Conservation (phyloP, 768 basidiomycete species). For the Pisolithus albus region DNA sequence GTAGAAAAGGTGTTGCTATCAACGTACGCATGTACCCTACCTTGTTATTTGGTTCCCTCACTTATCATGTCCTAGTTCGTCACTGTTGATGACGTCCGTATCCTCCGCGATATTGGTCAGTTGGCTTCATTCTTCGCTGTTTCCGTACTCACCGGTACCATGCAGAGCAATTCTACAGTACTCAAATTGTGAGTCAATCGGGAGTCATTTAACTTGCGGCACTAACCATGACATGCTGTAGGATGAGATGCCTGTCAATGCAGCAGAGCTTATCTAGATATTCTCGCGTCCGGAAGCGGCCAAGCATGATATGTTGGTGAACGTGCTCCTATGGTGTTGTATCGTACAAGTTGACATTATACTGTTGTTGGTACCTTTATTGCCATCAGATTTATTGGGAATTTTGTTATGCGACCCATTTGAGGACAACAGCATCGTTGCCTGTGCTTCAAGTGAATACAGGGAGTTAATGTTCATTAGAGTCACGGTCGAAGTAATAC, state of each 20-base stretch:
- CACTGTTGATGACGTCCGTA: conserved; percentile 92
- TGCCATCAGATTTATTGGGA: background rate
- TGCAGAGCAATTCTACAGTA: conserved; percentile 92
- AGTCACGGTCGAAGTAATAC: background rate
- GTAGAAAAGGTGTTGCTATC: conserved; percentile 98
- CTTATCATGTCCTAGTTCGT: conserved; percentile 54
- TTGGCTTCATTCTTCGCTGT: conserved; percentile 4
- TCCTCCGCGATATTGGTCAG: conserved; percentile 93
- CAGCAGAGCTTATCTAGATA: conserved; percentile 86
- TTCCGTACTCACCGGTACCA: conserved; percentile 8
- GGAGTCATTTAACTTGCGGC: background rate
- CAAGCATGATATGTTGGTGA: conserved; percentile 2
- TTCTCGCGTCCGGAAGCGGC: conserved; percentile 1
- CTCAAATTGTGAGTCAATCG: conserved; percentile 65
- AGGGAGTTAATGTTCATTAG: background rate
- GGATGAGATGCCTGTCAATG: conserved; percentile 99
- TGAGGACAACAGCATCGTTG: too few species aligned
- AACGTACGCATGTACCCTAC: conserved; percentile 55
- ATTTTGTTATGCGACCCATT: too few species aligned
- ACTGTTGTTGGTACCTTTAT: conserved; percentile 3
- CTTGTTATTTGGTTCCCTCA: conserved; percentile 11
- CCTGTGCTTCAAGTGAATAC: too few species aligned
- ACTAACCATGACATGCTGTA: conserved; percentile 31
- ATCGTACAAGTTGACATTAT: background rate
- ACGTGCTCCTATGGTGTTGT: conserved; percentile 8